Conservation (phyloP, 1,284 basidiomycete genomes). For the Ganoderma lucidum region DNA sequence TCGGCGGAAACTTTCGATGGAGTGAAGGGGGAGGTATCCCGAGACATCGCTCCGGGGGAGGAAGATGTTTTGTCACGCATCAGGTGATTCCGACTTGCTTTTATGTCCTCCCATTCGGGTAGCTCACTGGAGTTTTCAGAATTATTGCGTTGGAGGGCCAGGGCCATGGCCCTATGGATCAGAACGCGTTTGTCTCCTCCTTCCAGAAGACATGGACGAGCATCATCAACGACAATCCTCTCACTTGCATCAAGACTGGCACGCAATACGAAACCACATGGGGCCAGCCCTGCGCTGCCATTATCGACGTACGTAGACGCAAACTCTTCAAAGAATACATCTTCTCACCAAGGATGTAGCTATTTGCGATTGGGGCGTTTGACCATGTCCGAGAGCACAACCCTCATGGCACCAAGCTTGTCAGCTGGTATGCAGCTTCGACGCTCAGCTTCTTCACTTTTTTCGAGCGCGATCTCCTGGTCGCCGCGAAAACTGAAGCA, state of each 20-base stretch:
- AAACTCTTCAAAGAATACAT: neutral
- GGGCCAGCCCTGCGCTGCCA: neutral
- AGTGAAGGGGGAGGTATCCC: neutral
- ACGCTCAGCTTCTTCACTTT: neutral
- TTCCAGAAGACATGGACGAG: conserved; percentile 2
- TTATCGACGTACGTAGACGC: neutral
- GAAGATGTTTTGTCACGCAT: conserved; percentile 3
- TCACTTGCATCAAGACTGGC: conserved; percentile 2
- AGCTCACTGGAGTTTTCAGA: neutral
- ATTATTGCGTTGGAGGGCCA: neutral
- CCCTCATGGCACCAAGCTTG: neutral
- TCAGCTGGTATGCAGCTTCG: neutral
- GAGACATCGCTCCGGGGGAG: neutral
- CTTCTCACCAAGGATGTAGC: neutral
- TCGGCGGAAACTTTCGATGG: neutral
- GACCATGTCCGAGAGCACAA: neutral
- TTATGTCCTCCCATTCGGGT: neutral
- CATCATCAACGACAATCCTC: neutral
- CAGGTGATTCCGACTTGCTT: neutral
- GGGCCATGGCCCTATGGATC: neutral
- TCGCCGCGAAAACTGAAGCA: neutral
- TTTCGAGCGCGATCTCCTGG: neutral
- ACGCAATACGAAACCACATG: neutral
- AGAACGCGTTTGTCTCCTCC: neutral
- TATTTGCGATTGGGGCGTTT: neutral